Base-by-base conservation (phyloP, 495 filamentous ascomycete species). In the Penicillium atrosanguineum region DNA sequence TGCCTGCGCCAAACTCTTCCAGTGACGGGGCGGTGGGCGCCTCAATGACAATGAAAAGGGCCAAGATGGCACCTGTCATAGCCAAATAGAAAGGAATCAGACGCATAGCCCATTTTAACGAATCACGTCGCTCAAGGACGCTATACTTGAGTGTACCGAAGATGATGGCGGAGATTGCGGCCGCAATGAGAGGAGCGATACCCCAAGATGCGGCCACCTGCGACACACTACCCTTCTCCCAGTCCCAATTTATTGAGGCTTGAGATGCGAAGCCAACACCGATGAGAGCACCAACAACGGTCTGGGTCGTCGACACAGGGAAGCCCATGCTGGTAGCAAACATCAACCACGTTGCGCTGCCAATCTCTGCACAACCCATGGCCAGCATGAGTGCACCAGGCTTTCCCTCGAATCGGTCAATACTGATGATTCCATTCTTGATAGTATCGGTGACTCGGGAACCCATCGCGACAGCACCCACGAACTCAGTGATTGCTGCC, bases 261-360 rank as follows among this genome's bases (percentile, higher is more conserved):
- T 81, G 63, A 14, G 80, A 61, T 0, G 83, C 84, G 56, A 87
- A 74, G 28, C 84, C 84, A 57, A 86, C 81, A 55, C 84, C 85
- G 48, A 83, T 71, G 36, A 88, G 69, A 46, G 81, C 83, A 52
- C 80, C 79, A 51, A 87, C 74, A 47, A 86, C 77, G 19, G 83
- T 83, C 65, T 87, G 82, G 2, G 85, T 88, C 6, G 85, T 84
- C 0, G 83, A 85, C 36, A 87, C 83, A 1, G 79, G 83, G 37
- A 81, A 67, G 48, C 82, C 81, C 49, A 81, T 52, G 21, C 55
- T 59, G n/a, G 83, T 86, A 31, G 80, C 77, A 34, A 83, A 40
- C 16, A 81, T 79, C 37, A 87, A 72, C 76, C 79, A 87, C n/a
- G 70, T 56, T 1, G 83, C 79, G 45, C 80, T 84, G 28, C 79